These are phyloP conservation scores for Oropetium thomaeum DNA, from an alignment of 176 grass and related monocot genomes.

Conservation along the genomic window DNA sequence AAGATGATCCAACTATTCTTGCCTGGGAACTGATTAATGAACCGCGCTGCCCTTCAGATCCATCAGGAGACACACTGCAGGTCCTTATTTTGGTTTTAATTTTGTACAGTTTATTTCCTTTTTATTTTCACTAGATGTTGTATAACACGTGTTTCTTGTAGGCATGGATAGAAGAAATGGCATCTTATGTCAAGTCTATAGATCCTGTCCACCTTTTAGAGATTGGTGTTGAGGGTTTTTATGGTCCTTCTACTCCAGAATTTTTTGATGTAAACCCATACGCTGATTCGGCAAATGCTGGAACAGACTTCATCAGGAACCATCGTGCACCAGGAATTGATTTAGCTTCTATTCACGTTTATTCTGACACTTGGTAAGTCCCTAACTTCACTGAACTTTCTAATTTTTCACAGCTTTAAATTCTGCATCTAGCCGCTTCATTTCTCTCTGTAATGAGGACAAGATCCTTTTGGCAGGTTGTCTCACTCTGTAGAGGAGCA, in stretches of 20 bases:
- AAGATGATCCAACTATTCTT: conserved; percentile 62
- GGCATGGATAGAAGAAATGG: conserved; percentile 95
- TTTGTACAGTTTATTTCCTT: neutral
- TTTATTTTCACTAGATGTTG: neutral
- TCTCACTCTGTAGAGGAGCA: conserved; percentile 41
- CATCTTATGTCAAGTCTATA: conserved; percentile 60
- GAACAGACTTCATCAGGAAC: conserved; percentile 85
- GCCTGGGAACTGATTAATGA: conserved; percentile 95
- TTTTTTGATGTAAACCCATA: conserved; percentile 53
- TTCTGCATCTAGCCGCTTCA: neutral
- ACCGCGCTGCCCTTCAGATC: conserved; percentile 69
- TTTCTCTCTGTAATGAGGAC: neutral
- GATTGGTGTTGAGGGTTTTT: conserved; percentile 75
- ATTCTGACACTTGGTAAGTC: conserved; percentile 68
- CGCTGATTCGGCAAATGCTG: conserved; percentile 43
- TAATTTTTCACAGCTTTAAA: neutral
- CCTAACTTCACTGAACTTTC: neutral
- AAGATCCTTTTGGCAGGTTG: conserved; percentile 50
- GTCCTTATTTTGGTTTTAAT: conserved; percentile 25
- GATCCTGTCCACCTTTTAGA: conserved; percentile 60
- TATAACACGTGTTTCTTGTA: conserved; percentile 29
- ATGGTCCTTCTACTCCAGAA: conserved; percentile 63
- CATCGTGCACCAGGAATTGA: conserved; percentile 61
- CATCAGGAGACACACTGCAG: conserved; percentile 70
- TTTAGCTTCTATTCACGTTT: conserved; percentile 78